Percentiles rank a stretch among this genome's conserved stretches.
Conservation (phyloP, 2,329 filamentous ascomycete species). For the Zelopaecilomyces penicillatus region DNA sequence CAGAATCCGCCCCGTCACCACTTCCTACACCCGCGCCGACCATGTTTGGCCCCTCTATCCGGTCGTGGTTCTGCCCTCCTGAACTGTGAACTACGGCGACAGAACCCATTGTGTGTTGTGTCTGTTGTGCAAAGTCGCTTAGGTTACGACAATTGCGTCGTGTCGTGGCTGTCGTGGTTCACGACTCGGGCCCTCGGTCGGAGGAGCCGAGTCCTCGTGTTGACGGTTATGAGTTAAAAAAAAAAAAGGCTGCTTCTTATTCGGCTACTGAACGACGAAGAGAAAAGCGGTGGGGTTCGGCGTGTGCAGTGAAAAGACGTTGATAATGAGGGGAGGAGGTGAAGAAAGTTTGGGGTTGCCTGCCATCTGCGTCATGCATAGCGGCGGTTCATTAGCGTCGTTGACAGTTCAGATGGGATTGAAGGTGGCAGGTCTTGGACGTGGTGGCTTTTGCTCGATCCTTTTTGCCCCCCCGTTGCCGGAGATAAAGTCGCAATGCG, state of each 20-base stretch:
- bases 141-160: not conserved
- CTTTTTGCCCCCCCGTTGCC: not conserved
- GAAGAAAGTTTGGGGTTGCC: no score
- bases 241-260: no score
- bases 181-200: slow-evolving; percentile 3
- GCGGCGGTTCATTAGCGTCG: no score
- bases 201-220: not conserved
- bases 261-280: no score
- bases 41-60: slow-evolving; percentile 20
- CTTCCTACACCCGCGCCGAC: slow-evolving; percentile 13
- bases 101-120: slow-evolving; percentile 8
- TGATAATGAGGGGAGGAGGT: no score
- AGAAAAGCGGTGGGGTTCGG: no score
- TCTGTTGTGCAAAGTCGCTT: not conserved
- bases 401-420: no score
- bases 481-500: slow-evolving; percentile 2
- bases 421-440: no score
- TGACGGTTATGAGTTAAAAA: not conserved
- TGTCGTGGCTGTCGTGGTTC: not conserved
- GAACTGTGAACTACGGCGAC: slow-evolving; percentile 9
- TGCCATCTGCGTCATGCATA: no score
- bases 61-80: slow-evolving; percentile 19
- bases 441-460: no score
- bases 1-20: slow-evolving; percentile 22
- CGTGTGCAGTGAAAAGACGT: no score